Evolutionary conservation across 768 basidiomycete species (phyloP).

Genomic region (Trametes meyenii): DNA sequence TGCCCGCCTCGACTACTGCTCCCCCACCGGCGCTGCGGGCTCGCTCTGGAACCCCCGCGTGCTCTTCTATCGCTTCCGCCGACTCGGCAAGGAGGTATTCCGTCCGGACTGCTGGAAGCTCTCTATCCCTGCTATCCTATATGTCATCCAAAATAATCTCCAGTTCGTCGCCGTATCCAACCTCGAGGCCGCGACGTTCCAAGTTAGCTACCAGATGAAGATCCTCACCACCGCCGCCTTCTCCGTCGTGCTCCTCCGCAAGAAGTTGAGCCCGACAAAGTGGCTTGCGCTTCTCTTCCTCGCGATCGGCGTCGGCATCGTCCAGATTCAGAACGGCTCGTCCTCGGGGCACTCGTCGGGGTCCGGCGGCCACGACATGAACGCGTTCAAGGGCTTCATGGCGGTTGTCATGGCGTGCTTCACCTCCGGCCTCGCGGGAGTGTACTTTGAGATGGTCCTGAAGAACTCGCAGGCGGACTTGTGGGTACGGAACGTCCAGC

Average conservation of each 20-base stretch:
- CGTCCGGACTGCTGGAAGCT: conserved; percentile 96
- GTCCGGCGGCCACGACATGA: conserved; percentile 57
- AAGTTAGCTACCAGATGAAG: conserved; percentile 97
- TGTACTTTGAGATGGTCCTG: conserved; percentile 98
- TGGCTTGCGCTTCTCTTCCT: conserved; percentile 87
- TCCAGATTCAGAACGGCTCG: conserved; percentile 47
- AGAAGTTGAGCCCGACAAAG: conserved; percentile 69
- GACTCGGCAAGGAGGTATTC: conserved; percentile 71
- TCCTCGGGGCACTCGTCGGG: neutral
- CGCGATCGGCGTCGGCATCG: conserved; percentile 86
- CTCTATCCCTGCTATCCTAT: conserved; percentile 94
- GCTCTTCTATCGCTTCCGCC: conserved; percentile 51
- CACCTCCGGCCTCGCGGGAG: conserved; percentile 94
- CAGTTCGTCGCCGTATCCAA: conserved; percentile 96
- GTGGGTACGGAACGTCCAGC: conserved; percentile 96
- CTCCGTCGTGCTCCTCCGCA: conserved; percentile 80
- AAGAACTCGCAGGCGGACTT: conserved; percentile 89
- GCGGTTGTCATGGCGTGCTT: conserved; percentile 92
- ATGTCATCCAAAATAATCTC: conserved; percentile 93
- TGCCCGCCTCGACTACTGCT: conserved; percentile 51
- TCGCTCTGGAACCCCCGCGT: conserved; percentile 41
- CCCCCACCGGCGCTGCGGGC: conserved; percentile 31
- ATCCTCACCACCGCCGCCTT: conserved; percentile 93
- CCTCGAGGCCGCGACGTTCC: conserved; percentile 93
- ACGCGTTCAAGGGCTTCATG: conserved; percentile 81